phyloP scores from a whole-genome alignment of 208 protist species.

The Wallacemonas sp. region DNA sequence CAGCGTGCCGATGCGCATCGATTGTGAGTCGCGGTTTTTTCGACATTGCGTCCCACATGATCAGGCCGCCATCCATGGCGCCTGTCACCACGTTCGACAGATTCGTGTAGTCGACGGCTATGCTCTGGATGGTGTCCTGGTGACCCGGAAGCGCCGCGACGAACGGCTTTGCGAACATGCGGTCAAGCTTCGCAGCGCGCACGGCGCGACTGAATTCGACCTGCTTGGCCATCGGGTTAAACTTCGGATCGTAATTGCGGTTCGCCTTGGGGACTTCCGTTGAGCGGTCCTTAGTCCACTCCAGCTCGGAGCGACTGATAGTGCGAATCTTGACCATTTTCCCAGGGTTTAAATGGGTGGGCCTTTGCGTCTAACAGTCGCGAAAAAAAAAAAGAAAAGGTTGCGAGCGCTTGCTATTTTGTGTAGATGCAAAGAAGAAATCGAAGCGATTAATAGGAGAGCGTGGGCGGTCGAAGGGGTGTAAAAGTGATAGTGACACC shows the following conservation, averaged over 20 bases:
- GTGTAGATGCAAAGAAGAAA: too few species aligned
- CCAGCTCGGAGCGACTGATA: conserved; percentile 90
- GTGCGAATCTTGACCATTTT: conserved; percentile 92
- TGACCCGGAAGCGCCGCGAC: conserved; percentile 88
- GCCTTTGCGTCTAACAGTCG: not conserved
- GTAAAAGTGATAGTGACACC: too few species aligned
- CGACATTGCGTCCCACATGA: conserved; percentile 87
- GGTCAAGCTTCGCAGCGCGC: conserved; percentile 94
- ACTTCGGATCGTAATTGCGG: conserved; percentile 92
- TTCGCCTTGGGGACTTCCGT: conserved; percentile 88
- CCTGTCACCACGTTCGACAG: conserved; percentile 87
- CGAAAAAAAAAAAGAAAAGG: not conserved
- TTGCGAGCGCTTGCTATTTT: too few species aligned
- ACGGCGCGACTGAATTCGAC: conserved; percentile 97
- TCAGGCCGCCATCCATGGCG: conserved; percentile 86
- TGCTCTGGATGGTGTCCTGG: conserved; percentile 90
- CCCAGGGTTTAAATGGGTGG: not conserved
- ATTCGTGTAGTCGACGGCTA: conserved; percentile 86
- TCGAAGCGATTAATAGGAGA: too few species aligned
- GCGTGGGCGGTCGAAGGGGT: too few species aligned
- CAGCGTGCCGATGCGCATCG: conserved; percentile 93
- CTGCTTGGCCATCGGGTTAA: conserved; percentile 96
- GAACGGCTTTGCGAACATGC: conserved; percentile 98
- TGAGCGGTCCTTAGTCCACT: conserved; percentile 92
- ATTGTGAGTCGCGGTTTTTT: conserved; percentile 66